Evolutionary conservation across 768 basidiomycete species (phyloP).

Genomic region (Tylopilus plumbeoviolaceoides): DNA sequence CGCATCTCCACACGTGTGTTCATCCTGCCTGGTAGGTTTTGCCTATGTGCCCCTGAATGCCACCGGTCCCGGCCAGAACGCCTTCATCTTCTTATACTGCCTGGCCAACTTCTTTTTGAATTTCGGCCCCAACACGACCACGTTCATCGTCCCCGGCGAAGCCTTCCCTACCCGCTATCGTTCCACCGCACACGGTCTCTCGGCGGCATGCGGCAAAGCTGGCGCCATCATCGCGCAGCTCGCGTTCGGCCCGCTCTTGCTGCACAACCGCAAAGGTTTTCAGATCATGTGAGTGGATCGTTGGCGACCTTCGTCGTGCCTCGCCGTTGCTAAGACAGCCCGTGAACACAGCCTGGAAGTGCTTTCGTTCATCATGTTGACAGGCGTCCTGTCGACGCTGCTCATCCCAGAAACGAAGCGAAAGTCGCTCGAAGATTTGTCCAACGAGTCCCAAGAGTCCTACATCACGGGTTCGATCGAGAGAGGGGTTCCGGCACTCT

Average conservation of each 20-base stretch:
- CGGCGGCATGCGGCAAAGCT: conserved; percentile 67
- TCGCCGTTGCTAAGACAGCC: neutral
- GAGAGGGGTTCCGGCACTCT: conserved; percentile 13
- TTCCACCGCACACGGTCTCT: conserved; percentile 71
- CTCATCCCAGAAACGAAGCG: conserved; percentile 80
- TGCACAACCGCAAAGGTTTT: conserved; percentile 50
- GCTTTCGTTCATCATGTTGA: conserved; percentile 82
- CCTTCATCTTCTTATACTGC: conserved; percentile 37
- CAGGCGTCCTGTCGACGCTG: conserved; percentile 76
- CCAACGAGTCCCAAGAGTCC: conserved; percentile 63
- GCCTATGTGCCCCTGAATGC: conserved; percentile 55
- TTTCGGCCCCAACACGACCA: conserved; percentile 44
- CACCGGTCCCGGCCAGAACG: conserved; percentile 47
- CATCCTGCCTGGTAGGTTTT: conserved; percentile 43
- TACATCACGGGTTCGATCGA: conserved; percentile 39
- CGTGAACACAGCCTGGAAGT: conserved; percentile 52
- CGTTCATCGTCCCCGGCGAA: conserved; percentile 74
- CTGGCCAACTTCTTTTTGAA: conserved; percentile 18
- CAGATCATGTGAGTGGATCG: conserved; percentile 56
- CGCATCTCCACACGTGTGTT: neutral
- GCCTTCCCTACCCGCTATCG: conserved; percentile 76
- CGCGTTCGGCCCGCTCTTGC: conserved; percentile 60
- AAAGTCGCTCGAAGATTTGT: conserved; percentile 62
- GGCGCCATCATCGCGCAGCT: conserved; percentile 80
- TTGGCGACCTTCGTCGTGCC: neutral